phyloP scores from a whole-genome alignment of 352 stramenopile genomes.

The Globisporangium irregulare region DNA sequence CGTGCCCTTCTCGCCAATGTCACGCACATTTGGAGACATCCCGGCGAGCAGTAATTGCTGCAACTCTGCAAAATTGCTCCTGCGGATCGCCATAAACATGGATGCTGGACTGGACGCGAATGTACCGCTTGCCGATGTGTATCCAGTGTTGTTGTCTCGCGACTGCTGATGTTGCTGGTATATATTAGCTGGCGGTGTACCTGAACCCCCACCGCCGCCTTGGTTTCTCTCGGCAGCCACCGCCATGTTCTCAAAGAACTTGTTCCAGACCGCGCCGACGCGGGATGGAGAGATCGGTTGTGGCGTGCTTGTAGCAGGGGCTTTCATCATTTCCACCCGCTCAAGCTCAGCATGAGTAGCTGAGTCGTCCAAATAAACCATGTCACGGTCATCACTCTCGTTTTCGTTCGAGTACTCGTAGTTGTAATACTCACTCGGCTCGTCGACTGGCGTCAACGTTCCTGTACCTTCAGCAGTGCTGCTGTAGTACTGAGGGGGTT shows the following conservation, averaged over 20 bases:
- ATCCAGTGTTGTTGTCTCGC: too few relatives aligned
- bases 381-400: not conserved
- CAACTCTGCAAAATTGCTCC: slow-evolving; percentile 37
- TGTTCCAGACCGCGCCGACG: slow-evolving; percentile 70
- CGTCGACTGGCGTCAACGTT: slow-evolving; percentile 8
- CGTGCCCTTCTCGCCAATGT: slow-evolving; percentile 62
- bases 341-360: not conserved
- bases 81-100: slow-evolving; percentile 55
- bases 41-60: slow-evolving; percentile 48
- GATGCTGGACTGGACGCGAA: slow-evolving; percentile 7
- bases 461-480: slow-evolving; percentile 1
- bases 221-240: not conserved
- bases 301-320: not conserved
- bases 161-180: not conserved
- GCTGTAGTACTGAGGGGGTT: not conserved
- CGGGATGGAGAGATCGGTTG: slow-evolving; percentile 31
- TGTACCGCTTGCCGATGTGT: slow-evolving; percentile 1
- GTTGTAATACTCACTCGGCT: not conserved
- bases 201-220: not conserved
- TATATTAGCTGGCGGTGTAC: not conserved
- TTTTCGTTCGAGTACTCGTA: slow-evolving; percentile 11
- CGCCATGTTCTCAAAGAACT: slow-evolving; percentile 73
- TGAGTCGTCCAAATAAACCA: not conserved
- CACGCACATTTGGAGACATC: slow-evolving; percentile 49
- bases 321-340: not conserved